phyloP scores from a whole-genome alignment of 768 basidiomycete genomes.

The Hortiboletus flavorubellus region DNA sequence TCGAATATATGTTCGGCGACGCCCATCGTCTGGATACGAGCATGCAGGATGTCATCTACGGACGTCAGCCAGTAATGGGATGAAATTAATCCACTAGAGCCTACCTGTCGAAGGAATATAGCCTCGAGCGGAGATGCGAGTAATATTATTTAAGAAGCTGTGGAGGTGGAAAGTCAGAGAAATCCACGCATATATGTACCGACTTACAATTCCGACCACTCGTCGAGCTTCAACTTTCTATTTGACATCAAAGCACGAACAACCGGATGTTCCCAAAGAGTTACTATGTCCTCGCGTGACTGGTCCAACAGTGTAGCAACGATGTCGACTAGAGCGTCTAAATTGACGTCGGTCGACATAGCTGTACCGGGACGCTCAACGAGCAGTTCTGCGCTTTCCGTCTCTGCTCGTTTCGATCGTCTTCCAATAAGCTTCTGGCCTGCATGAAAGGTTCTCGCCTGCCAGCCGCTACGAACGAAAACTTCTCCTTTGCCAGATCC shows the following conservation, averaged over 20 bases:
- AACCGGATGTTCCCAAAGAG: slow-evolving; percentile 69
- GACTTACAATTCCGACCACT: slow-evolving; percentile 86
- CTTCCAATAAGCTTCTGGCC: slow-evolving; percentile 35
- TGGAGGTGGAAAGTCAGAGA: slow-evolving; percentile 1
- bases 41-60: slow-evolving; percentile 81
- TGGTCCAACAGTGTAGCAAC: slow-evolving; percentile 57
- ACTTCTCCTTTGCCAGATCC: slow-evolving; percentile 76
- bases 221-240: slow-evolving; percentile 73
- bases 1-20: slow-evolving; percentile 83
- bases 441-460: slow-evolving; percentile 61
- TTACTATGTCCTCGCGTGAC: slow-evolving; percentile 60
- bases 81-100: slow-evolving; percentile 19
- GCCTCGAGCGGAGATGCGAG: slow-evolving; percentile 61
- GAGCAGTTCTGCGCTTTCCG: slow-evolving; percentile 27
- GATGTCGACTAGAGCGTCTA: slow-evolving; percentile 58
- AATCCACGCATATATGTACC: slow-evolving; percentile 22
- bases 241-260: slow-evolving; percentile 67
- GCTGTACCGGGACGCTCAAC: slow-evolving; percentile 27
- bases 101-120: slow-evolving; percentile 77
- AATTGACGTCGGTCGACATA: slow-evolving; percentile 32
- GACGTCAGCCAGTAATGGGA: slow-evolving; percentile 26
- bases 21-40: slow-evolving; percentile 90
- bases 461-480: slow-evolving; percentile 81
- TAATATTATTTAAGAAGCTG: slow-evolving; percentile 75
- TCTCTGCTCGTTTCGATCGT: slow-evolving; percentile 23